These are phyloP conservation scores for Sphagnum tenellum DNA, from an alignment of 225 moss, liverwort and hornwort genomes.

Conservation along the genomic window DNA sequence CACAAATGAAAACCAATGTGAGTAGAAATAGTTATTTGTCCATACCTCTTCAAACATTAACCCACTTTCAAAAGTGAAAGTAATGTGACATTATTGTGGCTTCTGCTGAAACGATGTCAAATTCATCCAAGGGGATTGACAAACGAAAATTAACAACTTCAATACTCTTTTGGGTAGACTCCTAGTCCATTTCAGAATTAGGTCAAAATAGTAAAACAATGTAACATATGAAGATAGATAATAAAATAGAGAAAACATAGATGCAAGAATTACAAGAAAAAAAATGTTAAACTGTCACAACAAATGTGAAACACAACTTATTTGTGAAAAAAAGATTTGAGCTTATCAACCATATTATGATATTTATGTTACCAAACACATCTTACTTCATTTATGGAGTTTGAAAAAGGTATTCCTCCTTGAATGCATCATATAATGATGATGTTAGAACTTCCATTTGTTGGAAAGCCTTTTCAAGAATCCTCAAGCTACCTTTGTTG, in stretches of 20 bases:
- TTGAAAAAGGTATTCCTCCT: too few relatives aligned
- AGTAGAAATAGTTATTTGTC: neutral
- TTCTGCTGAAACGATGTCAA: constrained; percentile 52
- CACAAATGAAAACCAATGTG: neutral
- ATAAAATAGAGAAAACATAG: neutral
- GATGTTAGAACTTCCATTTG: too few relatives aligned
- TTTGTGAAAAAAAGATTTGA: constrained; percentile 76
- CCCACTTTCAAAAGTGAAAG: constrained; percentile 85
- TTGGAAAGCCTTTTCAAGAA: constrained; percentile 71
- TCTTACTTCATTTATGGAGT: constrained; percentile 46
- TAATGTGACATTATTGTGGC: constrained; percentile 56
- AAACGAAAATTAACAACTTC: constrained; percentile 62
- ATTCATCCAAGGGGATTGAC: constrained; percentile 57
- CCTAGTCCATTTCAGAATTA: constrained; percentile 69
- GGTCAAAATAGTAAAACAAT: constrained; percentile 6
- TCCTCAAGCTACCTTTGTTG: constrained; percentile 77
- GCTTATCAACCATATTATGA: constrained; percentile 70
- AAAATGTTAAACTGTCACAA: too few relatives aligned
- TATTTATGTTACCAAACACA: constrained; percentile 83
- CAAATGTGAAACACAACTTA: constrained; percentile 33
- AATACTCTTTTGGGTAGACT: constrained; percentile 50
- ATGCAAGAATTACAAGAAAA: too few relatives aligned
- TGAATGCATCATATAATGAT: too few relatives aligned
- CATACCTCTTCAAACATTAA: constrained; percentile 95
- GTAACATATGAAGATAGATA: neutral